These are phyloP conservation scores for Cercospora janseana DNA, from an alignment of 2,329 filamentous ascomycete genomes.

Conservation along the genomic window DNA sequence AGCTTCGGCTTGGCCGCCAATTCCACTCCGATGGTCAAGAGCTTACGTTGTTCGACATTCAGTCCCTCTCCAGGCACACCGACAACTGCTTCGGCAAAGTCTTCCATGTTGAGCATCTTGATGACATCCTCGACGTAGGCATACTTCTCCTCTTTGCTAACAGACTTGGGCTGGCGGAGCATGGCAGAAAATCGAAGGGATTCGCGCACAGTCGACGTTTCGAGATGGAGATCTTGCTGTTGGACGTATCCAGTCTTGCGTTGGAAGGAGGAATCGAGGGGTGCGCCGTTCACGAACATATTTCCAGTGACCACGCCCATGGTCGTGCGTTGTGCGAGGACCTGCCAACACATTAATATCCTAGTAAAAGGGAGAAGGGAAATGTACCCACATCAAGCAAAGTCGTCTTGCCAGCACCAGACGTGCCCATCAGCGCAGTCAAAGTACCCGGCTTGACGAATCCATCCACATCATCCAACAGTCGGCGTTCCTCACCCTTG, in stretches of 20 bases:
- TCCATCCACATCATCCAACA: constrained; percentile 55
- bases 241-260: constrained; percentile 67
- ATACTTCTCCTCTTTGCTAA: constrained; percentile 58
- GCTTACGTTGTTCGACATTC: constrained; percentile 62
- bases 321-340: constrained; percentile 56
- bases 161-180: constrained; percentile 55
- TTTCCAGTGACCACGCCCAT: constrained; percentile 65
- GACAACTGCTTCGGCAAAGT: constrained; percentile 62
- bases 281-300: constrained; percentile 63
- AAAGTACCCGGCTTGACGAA: constrained; percentile 53
- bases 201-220: constrained; percentile 57
- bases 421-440: constrained; percentile 28
- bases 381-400: constrained; percentile 49
- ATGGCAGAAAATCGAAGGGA: constrained; percentile 57
- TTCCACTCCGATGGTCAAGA: constrained; percentile 57
- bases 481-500: constrained; percentile 50
- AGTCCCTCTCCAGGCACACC: constrained; percentile 61
- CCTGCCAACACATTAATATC: constrained; percentile 27
- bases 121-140: constrained; percentile 64
- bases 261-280: constrained; percentile 58
- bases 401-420: constrained; percentile 60
- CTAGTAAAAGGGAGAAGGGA: neutral
- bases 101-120: constrained; percentile 64
- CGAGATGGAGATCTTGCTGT: constrained; percentile 62
- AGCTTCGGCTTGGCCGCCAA: constrained; percentile 53